Conservation (phyloP, 2,329 filamentous ascomycete species). For the Aspergillus udagawae region DNA sequence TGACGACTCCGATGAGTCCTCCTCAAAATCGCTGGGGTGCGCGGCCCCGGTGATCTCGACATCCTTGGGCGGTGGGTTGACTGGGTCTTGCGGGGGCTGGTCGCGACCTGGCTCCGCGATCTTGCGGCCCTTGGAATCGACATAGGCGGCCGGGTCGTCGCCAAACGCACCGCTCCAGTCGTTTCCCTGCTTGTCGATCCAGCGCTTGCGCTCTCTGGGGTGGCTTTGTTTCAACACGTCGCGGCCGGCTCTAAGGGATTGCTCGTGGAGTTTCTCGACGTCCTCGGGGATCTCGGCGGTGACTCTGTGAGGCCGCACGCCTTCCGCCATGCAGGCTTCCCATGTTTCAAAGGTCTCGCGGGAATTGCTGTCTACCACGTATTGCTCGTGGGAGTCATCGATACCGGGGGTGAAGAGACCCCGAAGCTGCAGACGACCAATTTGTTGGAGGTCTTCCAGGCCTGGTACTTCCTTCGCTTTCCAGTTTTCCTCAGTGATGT, state of each 20-base stretch:
- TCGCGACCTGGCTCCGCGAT: slow-evolving; percentile 55
- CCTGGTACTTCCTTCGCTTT: slow-evolving; percentile 60
- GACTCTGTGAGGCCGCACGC: slow-evolving; percentile 70
- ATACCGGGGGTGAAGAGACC: slow-evolving; percentile 86
- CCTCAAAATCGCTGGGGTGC: slow-evolving; percentile 24
- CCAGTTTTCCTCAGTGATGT: slow-evolving; percentile 77
- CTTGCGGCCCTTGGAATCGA: slow-evolving; percentile 52
- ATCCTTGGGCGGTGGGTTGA: slow-evolving; percentile 42
- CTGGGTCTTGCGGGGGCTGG: slow-evolving; percentile 49
- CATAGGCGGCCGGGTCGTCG: slow-evolving; percentile 63
- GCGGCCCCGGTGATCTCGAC: slow-evolving; percentile 12
- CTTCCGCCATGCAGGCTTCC: slow-evolving; percentile 87
- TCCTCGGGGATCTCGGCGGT: slow-evolving; percentile 67
- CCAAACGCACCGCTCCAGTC: slow-evolving; percentile 89
- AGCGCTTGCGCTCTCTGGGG: slow-evolving; percentile 64
- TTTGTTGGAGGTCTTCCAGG: slow-evolving; percentile 69
- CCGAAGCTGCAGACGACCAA: slow-evolving; percentile 76
- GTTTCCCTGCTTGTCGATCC: slow-evolving; percentile 73
- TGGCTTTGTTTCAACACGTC: slow-evolving; percentile 72
- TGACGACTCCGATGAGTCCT: not conserved
- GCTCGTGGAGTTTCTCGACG: slow-evolving; percentile 73
- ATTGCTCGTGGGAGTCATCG: slow-evolving; percentile 77
- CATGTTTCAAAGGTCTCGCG: slow-evolving; percentile 92
- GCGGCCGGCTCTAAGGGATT: slow-evolving; percentile 72
- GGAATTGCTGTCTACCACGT: slow-evolving; percentile 80